phyloP scores from a whole-genome alignment of 139 green algal genomes.

The Picochlorum sp. region DNA sequence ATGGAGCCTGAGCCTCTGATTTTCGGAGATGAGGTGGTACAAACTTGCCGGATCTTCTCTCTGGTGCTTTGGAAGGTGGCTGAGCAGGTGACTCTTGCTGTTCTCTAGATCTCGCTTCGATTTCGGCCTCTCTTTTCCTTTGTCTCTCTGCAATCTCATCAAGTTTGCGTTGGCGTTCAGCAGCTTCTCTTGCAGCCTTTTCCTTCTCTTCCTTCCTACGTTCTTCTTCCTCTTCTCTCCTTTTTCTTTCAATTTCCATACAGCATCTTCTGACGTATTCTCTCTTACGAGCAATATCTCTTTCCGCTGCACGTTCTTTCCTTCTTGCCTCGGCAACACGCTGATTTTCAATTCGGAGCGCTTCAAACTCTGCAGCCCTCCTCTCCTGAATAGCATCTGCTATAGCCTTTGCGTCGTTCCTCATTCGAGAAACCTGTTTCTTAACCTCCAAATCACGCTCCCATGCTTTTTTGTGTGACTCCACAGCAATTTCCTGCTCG shows the following conservation, averaged over 20 bases:
- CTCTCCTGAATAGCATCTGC: slow-evolving; percentile 35
- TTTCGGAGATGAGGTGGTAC: slow-evolving; percentile 6
- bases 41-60: not conserved
- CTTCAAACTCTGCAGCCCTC: slow-evolving; percentile 83
- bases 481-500: slow-evolving; percentile 27
- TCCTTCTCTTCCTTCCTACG: slow-evolving; percentile 10
- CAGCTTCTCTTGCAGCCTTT: slow-evolving; percentile 8
- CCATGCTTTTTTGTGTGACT: slow-evolving; percentile 48
- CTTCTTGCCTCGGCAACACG: not conserved
- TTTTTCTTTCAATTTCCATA: slow-evolving; percentile 39
- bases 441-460: slow-evolving; percentile 79
- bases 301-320: slow-evolving; percentile 41
- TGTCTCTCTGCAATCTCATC: slow-evolving; percentile 21
- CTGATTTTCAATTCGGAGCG: slow-evolving; percentile 9
- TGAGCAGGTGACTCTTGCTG: slow-evolving; percentile 2
- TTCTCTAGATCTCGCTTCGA: slow-evolving; percentile 23
- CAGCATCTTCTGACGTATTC: slow-evolving; percentile 67
- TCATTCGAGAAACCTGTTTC: slow-evolving; percentile 40
- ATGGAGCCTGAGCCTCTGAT: no score
- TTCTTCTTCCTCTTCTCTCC: slow-evolving; percentile 19
- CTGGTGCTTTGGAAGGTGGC: not conserved
- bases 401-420: slow-evolving; percentile 30
- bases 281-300: slow-evolving; percentile 52
- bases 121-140: slow-evolving; percentile 21
- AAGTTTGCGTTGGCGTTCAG: slow-evolving; percentile 20